phyloP scores from a whole-genome alignment of 306 rosid species.

The Senna siamea region DNA sequence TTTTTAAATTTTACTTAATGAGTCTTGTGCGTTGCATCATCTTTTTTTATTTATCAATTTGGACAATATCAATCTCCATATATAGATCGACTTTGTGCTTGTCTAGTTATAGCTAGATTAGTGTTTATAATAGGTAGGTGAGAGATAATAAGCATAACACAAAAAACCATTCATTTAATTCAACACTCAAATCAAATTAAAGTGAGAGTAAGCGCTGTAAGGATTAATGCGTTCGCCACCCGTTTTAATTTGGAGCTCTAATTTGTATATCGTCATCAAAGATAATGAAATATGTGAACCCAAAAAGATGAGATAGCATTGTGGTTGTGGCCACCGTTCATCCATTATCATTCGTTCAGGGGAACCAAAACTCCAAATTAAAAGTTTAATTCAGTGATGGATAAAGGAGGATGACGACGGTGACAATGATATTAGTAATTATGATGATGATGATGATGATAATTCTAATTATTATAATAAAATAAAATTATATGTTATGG shows the following conservation, averaged over 20 bases:
- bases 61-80: too few species aligned
- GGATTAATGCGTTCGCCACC: conserved; percentile 21
- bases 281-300: conserved; percentile 36
- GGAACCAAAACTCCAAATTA: background rate
- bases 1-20: too few species aligned
- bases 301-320: too few species aligned
- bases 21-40: too few species aligned
- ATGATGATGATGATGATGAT: background rate
- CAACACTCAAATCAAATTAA: background rate
- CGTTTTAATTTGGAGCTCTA: conserved; percentile 14
- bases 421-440: background rate
- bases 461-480: background rate
- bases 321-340: too few species aligned
- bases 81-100: too few species aligned
- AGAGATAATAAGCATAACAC: too few species aligned
- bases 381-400: background rate
- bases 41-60: too few species aligned
- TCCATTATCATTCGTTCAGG: conserved; percentile 20
- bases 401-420: background rate
- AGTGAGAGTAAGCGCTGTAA: background rate
- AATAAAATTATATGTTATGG: background rate
- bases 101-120: too few species aligned
- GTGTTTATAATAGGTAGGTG: too few species aligned
- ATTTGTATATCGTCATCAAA: conserved; percentile 27
- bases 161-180: too few species aligned